Evolutionary conservation across 805 yeast species (phyloP), one percentile per base, ranked within the genome.

Genomic region (Phaffomyces antillensis): DNA sequence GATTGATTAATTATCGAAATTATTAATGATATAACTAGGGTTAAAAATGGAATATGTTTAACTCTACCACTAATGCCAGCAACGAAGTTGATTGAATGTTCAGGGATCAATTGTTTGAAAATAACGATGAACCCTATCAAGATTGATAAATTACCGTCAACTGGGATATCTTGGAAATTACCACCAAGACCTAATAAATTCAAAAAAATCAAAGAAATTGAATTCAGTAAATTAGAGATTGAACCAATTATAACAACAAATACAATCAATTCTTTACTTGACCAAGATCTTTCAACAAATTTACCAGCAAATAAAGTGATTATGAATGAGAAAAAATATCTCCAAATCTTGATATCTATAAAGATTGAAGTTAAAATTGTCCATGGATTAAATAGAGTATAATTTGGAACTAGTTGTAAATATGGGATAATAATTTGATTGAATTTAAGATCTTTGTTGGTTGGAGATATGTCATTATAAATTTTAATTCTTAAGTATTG

Each of bases 241-340:
- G 76, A 49, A 1, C 86, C 79, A 24, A 75, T 62, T 5, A 72
- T 58, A 8, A 70, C 38, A 8, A 75, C 58, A 56, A 78, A 82
- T 50, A 67, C 68, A 13, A 72, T 53, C 49, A 77, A 64, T 51
- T 79, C 84, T 37, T 57, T 64, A 26, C 76, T 55, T 5, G 83
- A 77, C 89, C 90, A 83, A 35, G 75, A 70, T 48, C 72, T 71
- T 55, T 83, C 90, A 51, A 82, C 71, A 63, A 79, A 83, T 42
- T 75, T 68, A 5, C 86, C 87, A 32, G 83, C 73, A n/a, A 83
- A 54, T 12, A 76, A 47, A 32, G 81, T 63, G 53, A 76, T 77
- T 40, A 68, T 58, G 39, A 77, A 50, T 25, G 80, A 77, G 5
- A 73, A 43, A 15, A 73, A 5, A 47, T 75, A 74, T 36, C 73